Conservation (phyloP, 306 rosid genomes). For the Prunus davidiana region DNA sequence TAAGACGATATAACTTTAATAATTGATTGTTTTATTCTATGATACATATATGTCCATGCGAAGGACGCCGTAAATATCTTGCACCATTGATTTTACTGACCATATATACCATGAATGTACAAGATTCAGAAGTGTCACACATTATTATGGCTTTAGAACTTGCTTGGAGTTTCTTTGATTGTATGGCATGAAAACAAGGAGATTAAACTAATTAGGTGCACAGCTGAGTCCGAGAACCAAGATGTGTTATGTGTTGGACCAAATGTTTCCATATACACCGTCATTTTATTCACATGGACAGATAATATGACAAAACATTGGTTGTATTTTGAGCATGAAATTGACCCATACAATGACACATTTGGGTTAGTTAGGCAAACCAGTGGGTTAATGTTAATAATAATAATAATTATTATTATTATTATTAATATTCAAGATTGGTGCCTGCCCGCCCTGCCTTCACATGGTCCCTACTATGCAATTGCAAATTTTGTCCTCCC, state of each 20-base stretch:
- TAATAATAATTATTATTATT: too few species aligned
- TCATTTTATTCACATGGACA: constrained; percentile 11
- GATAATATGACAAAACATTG: background rate
- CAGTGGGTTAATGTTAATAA: background rate
- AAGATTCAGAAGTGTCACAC: background rate
- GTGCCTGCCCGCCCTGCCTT: constrained; percentile 8
- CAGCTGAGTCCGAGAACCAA: background rate
- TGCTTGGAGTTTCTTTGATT: background rate
- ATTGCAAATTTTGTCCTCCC: constrained; percentile 25
- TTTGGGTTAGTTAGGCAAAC: constrained; percentile 21
- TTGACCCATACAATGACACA: constrained; percentile 14
- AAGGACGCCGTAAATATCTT: too few species aligned
- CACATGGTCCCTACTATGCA: constrained; percentile 38
- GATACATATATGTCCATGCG: too few species aligned
- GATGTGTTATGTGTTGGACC: constrained; percentile 12
- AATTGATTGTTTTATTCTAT: too few species aligned
- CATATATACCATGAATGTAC: background rate
- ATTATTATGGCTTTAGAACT: background rate
- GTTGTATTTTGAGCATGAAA: constrained; percentile 1
- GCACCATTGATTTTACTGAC: too few species aligned
- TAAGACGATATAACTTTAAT: too few species aligned
- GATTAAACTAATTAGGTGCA: background rate
- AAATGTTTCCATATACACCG: background rate
- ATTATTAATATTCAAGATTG: constrained; percentile 11
- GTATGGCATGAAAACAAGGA: background rate